Evolutionary conservation across 2,329 filamentous ascomycete genomes (phyloP).

Genomic region (Diaporthe ilicicola): DNA sequence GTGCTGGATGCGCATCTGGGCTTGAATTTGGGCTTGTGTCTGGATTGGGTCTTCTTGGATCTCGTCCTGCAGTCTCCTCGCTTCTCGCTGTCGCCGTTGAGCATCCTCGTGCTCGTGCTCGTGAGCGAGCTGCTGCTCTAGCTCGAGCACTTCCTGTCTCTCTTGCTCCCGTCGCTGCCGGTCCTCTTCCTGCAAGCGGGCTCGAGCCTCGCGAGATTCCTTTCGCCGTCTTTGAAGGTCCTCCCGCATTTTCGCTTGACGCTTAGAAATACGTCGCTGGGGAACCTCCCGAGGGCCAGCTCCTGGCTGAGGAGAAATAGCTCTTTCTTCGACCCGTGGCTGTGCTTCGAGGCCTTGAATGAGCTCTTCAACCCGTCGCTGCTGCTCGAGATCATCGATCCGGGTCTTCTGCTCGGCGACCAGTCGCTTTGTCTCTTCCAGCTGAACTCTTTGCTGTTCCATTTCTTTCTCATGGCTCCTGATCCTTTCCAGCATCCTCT

Average conservation of each 20-base stretch:
- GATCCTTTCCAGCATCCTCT: conserved; percentile 9
- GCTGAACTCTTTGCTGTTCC: not conserved
- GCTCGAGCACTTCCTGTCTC: conserved; percentile 12
- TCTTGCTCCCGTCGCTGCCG: not conserved
- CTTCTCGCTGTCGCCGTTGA: not conserved
- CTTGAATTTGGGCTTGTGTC: no score
- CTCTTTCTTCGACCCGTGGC: not conserved
- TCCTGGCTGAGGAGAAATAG: not conserved
- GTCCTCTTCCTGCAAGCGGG: not conserved
- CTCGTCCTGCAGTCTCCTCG: not conserved
- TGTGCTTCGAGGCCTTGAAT: not conserved
- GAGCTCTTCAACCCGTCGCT: not conserved
- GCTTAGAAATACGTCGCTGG: not conserved
- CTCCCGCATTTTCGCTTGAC: not conserved
- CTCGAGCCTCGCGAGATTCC: not conserved
- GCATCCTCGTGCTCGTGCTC: conserved; percentile 6
- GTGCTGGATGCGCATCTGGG: not conserved
- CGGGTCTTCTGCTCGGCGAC: conserved; percentile 6
- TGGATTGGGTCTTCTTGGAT: not conserved
- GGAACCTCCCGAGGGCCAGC: not conserved
- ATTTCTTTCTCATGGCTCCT: not conserved
- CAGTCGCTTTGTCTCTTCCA: not conserved
- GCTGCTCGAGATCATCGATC: conserved; percentile 20
- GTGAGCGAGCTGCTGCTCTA: conserved; percentile 1
- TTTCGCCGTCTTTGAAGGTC: not conserved